Percentiles rank a stretch among this genome's conserved stretches.
phyloP scores from a whole-genome alignment of 352 stramenopile species.

The Phytopythium kandeliae region DNA sequence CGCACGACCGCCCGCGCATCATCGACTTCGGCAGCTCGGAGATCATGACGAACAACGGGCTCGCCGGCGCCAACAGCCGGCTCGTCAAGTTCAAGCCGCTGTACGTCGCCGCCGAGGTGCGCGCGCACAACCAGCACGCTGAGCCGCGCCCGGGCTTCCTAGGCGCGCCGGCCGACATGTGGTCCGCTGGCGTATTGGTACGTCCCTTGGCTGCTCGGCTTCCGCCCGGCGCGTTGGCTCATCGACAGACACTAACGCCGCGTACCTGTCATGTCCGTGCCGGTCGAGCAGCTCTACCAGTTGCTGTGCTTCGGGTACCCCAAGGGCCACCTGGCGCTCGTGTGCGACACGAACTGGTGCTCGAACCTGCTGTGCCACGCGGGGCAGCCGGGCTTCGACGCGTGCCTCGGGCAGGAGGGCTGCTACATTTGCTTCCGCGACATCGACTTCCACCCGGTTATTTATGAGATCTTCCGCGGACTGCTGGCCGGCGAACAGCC shows the following conservation, averaged over 20 bases:
- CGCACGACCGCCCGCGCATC: conserved; percentile 38
- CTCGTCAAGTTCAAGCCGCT: conserved; percentile 80
- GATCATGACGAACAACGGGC: conserved; percentile 64
- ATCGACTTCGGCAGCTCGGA: conserved; percentile 82
- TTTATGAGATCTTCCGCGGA: conserved; percentile 69
- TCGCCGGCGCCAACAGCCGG: conserved; percentile 39
- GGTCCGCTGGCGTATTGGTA: conserved; percentile 72
- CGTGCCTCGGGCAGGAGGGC: conserved; percentile 49
- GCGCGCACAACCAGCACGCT: conserved; percentile 50
- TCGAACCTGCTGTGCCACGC: conserved; percentile 64
- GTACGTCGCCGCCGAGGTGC: conserved; percentile 68
- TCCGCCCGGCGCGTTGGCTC: too few species aligned
- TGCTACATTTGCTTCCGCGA: conserved; percentile 79
- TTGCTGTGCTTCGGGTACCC: conserved; percentile 78
- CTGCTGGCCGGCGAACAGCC: conserved; percentile 47
- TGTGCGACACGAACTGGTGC: conserved; percentile 73
- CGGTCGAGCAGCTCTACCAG: conserved; percentile 54
- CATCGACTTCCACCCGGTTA: conserved; percentile 65
- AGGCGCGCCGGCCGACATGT: conserved; percentile 73
- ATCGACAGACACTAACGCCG: neutral
- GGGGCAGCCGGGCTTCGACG: conserved; percentile 21
- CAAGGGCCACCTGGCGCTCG: conserved; percentile 64
- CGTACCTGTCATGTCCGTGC: conserved; percentile 1
- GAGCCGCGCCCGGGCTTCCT: conserved; percentile 54
- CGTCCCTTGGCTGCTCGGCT: conserved; percentile 5